These are phyloP conservation scores for Ceriops zippeliana DNA, from an alignment of 345 rosid genomes.

Conservation along the genomic window DNA sequence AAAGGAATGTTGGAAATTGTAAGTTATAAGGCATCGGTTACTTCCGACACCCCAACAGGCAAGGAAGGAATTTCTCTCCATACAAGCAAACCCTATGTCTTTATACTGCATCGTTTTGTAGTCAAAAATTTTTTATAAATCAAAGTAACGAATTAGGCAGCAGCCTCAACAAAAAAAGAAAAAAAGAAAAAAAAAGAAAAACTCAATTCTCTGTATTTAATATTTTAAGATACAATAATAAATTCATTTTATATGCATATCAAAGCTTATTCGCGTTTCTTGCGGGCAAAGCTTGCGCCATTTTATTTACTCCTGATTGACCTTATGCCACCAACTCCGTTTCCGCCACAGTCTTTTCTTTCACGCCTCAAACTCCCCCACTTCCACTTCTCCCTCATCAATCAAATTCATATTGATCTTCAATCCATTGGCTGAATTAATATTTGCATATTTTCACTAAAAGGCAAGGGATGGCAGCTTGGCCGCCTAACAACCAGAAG, in stretches of 20 bases:
- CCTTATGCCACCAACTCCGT: conserved; percentile 14
- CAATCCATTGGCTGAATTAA: too few relatives aligned
- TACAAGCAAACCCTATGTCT: neutral
- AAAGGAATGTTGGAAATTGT: neutral
- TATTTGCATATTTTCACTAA: too few relatives aligned
- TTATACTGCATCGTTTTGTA: too few relatives aligned
- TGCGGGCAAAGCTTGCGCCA: conserved; percentile 14
- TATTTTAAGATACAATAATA: too few relatives aligned
- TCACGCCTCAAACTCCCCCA: conserved; percentile 1
- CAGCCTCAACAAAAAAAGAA: too few relatives aligned
- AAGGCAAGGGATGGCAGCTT: conserved; percentile 13
- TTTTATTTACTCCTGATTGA: neutral
- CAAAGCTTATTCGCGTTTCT: conserved; percentile 6
- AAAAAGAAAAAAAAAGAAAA: too few relatives aligned
- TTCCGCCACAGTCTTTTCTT: neutral
- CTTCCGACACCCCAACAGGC: conserved; percentile 5
- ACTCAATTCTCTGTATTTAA: too few relatives aligned
- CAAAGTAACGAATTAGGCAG: too few relatives aligned
- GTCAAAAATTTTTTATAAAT: too few relatives aligned
- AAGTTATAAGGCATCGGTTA: neutral
- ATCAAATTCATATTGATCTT: neutral
- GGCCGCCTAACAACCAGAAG: conserved; percentile 16
- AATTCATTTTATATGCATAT: too few relatives aligned
- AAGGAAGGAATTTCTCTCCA: conserved; percentile 29
- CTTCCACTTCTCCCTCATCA: neutral